phyloP scores from a whole-genome alignment of 225 moss, liverwort and hornwort species.

The Physcomitrium patens region DNA sequence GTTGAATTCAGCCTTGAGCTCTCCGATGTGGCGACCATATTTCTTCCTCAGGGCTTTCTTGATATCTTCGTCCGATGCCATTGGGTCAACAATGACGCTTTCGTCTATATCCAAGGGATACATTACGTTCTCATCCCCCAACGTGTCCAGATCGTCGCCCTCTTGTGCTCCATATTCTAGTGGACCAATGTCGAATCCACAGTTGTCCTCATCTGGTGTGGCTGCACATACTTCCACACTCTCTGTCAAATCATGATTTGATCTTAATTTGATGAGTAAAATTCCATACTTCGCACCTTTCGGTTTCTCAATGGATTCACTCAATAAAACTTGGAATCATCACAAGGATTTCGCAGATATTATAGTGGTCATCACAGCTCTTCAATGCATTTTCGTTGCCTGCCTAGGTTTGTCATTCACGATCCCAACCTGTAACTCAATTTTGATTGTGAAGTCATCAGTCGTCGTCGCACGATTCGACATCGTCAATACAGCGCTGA shows the following conservation, averaged over 20 bases:
- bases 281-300: too few relatives aligned
- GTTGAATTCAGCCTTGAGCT: conserved; percentile 55
- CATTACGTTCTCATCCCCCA: conserved; percentile 28
- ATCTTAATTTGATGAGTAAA: too few relatives aligned
- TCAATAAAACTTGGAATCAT: too few relatives aligned
- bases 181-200: conserved; percentile 43
- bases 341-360: too few relatives aligned
- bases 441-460: too few relatives aligned
- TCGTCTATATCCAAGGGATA: conserved; percentile 40
- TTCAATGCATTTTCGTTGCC: too few relatives aligned
- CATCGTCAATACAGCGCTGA: too few relatives aligned
- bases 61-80: conserved; percentile 47
- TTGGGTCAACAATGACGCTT: conserved; percentile 44
- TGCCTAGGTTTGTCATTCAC: too few relatives aligned
- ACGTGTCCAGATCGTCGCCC: conserved; percentile 31
- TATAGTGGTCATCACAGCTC: too few relatives aligned
- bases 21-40: conserved; percentile 53
- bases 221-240: conserved; percentile 34
- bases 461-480: too few relatives aligned
- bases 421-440: too few relatives aligned
- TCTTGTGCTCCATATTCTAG: conserved; percentile 27
- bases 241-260: neutral
- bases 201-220: conserved; percentile 49
- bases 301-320: too few relatives aligned
- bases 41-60: conserved; percentile 42